A percentile compares a stretch with the other conserved stretches of the same genome.
phyloP scores from a whole-genome alignment of 1,284 basidiomycete genomes.

The Ganoderma leucocontextum region DNA sequence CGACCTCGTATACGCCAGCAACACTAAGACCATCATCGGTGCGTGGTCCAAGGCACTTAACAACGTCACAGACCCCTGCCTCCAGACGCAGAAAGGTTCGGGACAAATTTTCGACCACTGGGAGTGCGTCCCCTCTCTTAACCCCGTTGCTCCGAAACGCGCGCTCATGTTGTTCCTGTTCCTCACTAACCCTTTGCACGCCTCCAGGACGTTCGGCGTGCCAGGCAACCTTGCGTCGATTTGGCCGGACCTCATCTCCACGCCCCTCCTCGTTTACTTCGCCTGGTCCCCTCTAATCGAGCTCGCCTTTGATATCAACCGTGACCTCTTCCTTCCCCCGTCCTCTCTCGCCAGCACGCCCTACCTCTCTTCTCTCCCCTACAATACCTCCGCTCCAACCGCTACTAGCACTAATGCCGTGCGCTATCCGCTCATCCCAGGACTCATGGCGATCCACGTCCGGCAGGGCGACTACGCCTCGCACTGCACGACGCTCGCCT shows the following conservation, averaged over 20 bases:
- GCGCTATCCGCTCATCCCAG: constrained; percentile 37
- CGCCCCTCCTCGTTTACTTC: constrained; percentile 60
- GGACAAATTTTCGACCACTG: constrained; percentile 45
- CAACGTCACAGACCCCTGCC: constrained; percentile 28
- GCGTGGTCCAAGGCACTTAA: constrained; percentile 15
- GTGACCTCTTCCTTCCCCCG: constrained; percentile 42
- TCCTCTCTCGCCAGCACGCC: constrained; percentile 20
- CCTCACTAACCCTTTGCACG: neutral
- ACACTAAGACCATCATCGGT: neutral
- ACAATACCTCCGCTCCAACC: constrained; percentile 30
- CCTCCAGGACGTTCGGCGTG: constrained; percentile 60
- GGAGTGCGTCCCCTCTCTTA: constrained; percentile 18
- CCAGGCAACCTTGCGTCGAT: constrained; percentile 52
- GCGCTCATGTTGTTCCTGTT: neutral
- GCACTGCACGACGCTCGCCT: constrained; percentile 58
- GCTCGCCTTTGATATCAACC: constrained; percentile 51
- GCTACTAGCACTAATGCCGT: neutral
- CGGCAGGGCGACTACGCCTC: constrained; percentile 66
- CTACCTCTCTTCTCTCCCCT: constrained; percentile 20
- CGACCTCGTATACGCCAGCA: neutral
- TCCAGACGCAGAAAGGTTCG: constrained; percentile 23
- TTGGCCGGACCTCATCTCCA: constrained; percentile 53
- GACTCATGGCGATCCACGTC: constrained; percentile 64
- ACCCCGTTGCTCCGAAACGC: neutral
- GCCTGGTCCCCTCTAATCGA: constrained; percentile 69